phyloP scores from a whole-genome alignment of 371 early-diverging fungal genomes.

The Mortierella sp. region DNA sequence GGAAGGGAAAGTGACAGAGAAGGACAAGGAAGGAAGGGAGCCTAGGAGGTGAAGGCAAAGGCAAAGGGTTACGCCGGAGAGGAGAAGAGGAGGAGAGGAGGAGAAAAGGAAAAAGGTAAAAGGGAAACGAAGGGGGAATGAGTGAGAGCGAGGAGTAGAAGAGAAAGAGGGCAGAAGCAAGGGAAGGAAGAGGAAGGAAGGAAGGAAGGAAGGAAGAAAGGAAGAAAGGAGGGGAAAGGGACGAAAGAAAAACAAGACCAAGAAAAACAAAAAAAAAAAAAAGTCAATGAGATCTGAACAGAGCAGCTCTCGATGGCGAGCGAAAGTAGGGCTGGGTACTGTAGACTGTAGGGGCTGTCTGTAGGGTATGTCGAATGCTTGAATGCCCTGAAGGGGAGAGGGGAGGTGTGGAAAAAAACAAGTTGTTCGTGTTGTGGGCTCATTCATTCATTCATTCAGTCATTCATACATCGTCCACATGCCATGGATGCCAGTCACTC shows the following conservation, averaged over 20 bases:
- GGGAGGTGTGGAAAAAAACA: not conserved
- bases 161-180: not conserved
- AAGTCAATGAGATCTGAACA: not conserved
- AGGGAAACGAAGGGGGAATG: not conserved
- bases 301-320: no score
- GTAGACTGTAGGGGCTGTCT: no score
- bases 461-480: not conserved
- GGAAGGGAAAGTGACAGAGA: conserved; percentile 2
- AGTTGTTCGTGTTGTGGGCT: not conserved
- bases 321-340: no score
- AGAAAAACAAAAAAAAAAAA: not conserved
- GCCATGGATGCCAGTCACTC: not conserved
- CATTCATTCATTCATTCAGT: not conserved
- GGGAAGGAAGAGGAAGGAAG: not conserved
- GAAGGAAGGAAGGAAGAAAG: not conserved
- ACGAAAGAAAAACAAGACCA: not conserved
- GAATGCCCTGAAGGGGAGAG: not conserved
- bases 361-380: not conserved
- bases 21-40: not conserved
- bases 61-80: not conserved
- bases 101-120: not conserved
- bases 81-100: not conserved
- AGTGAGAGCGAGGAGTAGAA: not conserved
- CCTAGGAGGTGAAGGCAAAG: not conserved
- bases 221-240: no score